Evolutionary conservation across 2,329 filamentous ascomycete genomes (phyloP), one percentile per base, ranked within the genome.

Genomic region (Talaromyces sp.): DNA sequence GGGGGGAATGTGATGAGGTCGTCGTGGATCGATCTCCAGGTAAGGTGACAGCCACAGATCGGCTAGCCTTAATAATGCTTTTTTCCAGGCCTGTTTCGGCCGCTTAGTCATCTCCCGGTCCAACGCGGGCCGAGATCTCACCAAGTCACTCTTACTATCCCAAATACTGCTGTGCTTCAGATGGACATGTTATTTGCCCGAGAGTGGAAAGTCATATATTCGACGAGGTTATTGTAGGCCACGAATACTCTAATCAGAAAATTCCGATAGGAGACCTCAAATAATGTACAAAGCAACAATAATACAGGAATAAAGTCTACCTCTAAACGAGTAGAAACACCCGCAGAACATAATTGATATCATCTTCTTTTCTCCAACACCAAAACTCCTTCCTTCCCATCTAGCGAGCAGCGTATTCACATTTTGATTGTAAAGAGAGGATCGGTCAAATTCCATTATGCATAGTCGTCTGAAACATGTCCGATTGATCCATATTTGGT

Each of bases 401-500:
- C 31, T 50, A 50, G 46, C 31, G 31, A 54, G 28, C 28, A 54
- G n/a, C 28, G 6, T 28, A 21, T 12, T 23, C 31, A 4, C 14
- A n/a, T n/a, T 54, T 54, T 31, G 23, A 14, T 14, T 54, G 16
- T 28, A 7, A 8, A 37, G n/a, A 21, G 35, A n/a, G 14, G 23
- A 37, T 42, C 11, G 21, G 39, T 62, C 54, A 74, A 63, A 69
- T 66, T 42, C 66, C 68, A 63, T 64, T 67, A 21, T 67, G 68
- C 31, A 67, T 68, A 37, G 68, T 68, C 7, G 67, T 67, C 50
- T 68, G 66, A 35, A 66, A 63, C 39, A 67, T 66, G 59, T 65
- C 66, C 21, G 66, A 66, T 37, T 66, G 60, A 44, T 74, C 75
- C 57, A 77, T 75, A 9, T 70, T 67, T 21, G 75, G 73, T 46